phyloP scores from a whole-genome alignment of 2,329 filamentous ascomycete genomes.

The Trichophaea hybrida region DNA sequence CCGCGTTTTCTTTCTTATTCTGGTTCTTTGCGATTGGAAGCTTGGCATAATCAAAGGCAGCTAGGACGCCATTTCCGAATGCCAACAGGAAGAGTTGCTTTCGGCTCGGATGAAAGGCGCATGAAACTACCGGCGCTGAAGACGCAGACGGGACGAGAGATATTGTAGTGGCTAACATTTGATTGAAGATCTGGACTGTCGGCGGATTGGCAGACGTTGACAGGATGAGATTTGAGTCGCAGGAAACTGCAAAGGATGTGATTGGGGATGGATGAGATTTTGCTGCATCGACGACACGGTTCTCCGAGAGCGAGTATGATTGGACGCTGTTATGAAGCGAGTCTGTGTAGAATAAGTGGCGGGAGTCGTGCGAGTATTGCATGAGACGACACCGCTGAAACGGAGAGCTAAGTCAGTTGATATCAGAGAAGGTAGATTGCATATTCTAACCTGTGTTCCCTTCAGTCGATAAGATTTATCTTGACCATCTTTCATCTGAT shows the following conservation, averaged over 20 bases:
- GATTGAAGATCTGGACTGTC: slow-evolving; percentile 26
- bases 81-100: slow-evolving; percentile 25
- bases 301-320: slow-evolving; percentile 26
- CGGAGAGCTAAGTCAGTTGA: background rate
- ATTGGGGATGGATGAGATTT: slow-evolving; percentile 26
- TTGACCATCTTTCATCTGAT: slow-evolving; percentile 25
- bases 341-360: slow-evolving; percentile 26
- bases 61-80: slow-evolving; percentile 26
- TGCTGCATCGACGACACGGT: slow-evolving; percentile 23
- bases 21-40: slow-evolving; percentile 13
- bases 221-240: slow-evolving; percentile 25
- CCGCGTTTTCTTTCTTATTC: slow-evolving; percentile 20
- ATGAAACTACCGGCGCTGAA: slow-evolving; percentile 21
- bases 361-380: slow-evolving; percentile 26
- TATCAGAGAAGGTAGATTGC: background rate
- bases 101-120: slow-evolving; percentile 25
- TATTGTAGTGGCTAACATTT: slow-evolving; percentile 24
- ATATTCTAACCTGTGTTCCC: slow-evolving; percentile 22
- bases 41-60: slow-evolving; percentile 27
- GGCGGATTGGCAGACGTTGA: slow-evolving; percentile 26
- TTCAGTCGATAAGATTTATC: slow-evolving; percentile 27
- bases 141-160: slow-evolving; percentile 24
- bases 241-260: slow-evolving; percentile 24
- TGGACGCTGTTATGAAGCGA: slow-evolving; percentile 26
- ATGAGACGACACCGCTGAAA: slow-evolving; percentile 22